These are phyloP conservation scores for Komagataella kurtzmanii DNA, from an alignment of 805 yeast species.

Conservation along the genomic window DNA sequence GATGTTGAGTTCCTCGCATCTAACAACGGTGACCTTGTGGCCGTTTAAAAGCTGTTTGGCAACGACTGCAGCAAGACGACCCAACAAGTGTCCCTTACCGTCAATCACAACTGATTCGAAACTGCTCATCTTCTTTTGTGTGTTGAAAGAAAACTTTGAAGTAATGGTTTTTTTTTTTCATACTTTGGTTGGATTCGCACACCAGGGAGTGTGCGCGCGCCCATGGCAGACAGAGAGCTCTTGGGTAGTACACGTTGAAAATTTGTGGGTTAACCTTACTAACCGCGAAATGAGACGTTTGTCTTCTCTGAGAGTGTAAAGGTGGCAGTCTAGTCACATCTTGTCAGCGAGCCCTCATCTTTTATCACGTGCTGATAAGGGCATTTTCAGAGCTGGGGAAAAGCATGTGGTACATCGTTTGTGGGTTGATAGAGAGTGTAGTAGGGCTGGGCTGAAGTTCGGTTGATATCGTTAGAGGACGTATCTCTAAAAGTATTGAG, in stretches of 20 bases:
- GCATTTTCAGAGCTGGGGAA: background rate
- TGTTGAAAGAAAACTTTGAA: background rate
- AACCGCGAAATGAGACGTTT: background rate
- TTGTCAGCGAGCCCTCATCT: background rate
- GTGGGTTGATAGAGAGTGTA: background rate
- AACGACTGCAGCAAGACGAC: constrained; percentile 97
- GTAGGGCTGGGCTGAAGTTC: background rate
- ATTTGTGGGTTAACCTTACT: background rate
- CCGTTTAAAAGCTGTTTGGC: constrained; percentile 98
- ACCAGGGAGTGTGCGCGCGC: constrained; percentile 25
- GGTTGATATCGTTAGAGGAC: background rate
- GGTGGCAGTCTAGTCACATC: background rate
- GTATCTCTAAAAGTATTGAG: background rate
- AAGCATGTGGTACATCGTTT: background rate
- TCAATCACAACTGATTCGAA: constrained; percentile 97
- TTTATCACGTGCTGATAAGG: background rate
- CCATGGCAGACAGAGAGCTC: background rate
- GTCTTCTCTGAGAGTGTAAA: background rate
- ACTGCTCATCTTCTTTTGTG: constrained; percentile 43
- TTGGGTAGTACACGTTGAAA: background rate
- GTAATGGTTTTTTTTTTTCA: constrained; percentile 21
- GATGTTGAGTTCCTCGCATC: constrained; percentile 96
- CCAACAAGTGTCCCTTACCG: constrained; percentile 99
- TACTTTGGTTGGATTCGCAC: constrained; percentile 27
- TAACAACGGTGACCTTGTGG: constrained; percentile 93